Conservation (phyloP, 139 green algal genomes). For the Ettlia oleoabundans region DNA sequence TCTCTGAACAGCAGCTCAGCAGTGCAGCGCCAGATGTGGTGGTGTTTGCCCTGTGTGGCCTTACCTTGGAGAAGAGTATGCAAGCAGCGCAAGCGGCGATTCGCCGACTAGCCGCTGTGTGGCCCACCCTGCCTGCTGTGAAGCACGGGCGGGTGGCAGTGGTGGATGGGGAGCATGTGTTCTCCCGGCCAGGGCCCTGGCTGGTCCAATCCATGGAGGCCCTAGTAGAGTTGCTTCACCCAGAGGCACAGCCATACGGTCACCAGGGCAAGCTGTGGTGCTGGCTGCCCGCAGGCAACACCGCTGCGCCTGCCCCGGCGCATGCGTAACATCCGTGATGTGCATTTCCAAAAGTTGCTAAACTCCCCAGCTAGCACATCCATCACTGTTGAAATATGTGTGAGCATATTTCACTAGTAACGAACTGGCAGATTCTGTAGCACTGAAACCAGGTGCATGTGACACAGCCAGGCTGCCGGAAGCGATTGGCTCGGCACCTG, state of each 20-base stretch:
- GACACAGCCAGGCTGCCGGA: too few species aligned
- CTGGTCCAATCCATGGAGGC: constrained; percentile 51
- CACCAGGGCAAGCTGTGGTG: constrained; percentile 52
- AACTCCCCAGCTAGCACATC: too few species aligned
- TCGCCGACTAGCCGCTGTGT: constrained; percentile 9
- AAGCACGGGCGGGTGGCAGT: constrained; percentile 30
- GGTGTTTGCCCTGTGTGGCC: constrained; percentile 71
- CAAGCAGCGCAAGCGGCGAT: constrained; percentile 19
- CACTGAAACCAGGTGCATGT: too few species aligned
- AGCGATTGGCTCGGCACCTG: too few species aligned
- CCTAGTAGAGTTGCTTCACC: constrained; percentile 56
- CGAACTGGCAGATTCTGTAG: too few species aligned
- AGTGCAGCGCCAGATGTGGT: constrained; percentile 53
- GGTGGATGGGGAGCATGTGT: constrained; percentile 50
- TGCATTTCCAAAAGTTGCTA: too few species aligned
- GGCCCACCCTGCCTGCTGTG: constrained; percentile 3
- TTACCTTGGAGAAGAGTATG: constrained; percentile 39
- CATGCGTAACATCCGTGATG: background rate
- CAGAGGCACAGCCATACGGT: constrained; percentile 55
- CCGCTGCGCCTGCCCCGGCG: too few species aligned
- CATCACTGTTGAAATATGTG: too few species aligned
- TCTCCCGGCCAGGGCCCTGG: constrained; percentile 54
- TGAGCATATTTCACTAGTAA: too few species aligned
- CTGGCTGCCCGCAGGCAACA: constrained; percentile 6
- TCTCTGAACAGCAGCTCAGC: constrained; percentile 38